Conservation (phyloP, 495 filamentous ascomycete species). For the Neurospora sp. region DNA sequence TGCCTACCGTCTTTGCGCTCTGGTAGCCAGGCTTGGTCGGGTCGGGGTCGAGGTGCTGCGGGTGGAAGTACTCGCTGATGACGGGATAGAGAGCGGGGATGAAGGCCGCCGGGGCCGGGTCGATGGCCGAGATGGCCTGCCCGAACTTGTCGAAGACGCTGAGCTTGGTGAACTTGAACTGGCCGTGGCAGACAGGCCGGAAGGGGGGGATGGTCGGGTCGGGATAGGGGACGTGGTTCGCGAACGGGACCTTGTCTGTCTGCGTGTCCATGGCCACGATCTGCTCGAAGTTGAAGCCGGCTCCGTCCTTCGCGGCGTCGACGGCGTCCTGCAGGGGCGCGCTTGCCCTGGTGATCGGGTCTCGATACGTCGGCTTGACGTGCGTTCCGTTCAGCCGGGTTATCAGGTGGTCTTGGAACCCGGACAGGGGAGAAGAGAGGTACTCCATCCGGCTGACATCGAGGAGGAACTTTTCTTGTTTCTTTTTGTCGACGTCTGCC, state of each 20-base stretch:
- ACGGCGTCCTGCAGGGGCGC: slow-evolving; percentile 11
- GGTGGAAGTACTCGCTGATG: slow-evolving; percentile 13
- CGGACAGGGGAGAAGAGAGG: slow-evolving; percentile 32
- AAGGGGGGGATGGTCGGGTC: slow-evolving; percentile 13
- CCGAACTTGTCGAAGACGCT: slow-evolving; percentile 47
- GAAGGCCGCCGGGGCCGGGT: slow-evolving; percentile 15
- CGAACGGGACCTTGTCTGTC: slow-evolving; percentile 25
- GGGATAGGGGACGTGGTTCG: not conserved
- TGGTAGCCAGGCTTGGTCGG: not conserved
- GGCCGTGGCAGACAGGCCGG: slow-evolving; percentile 39
- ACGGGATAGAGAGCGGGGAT: slow-evolving; percentile 23
- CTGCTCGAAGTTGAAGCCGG: slow-evolving; percentile 2
- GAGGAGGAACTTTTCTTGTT: too few species aligned
- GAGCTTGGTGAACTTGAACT: slow-evolving; percentile 41
- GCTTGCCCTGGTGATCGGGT: not conserved
- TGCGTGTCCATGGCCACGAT: slow-evolving; percentile 13
- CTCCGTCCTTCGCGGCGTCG: not conserved
- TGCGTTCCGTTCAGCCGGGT: slow-evolving; percentile 36
- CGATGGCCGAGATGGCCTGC: slow-evolving; percentile 30
- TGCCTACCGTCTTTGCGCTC: too few species aligned
- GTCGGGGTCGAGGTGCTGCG: not conserved
- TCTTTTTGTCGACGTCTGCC: too few species aligned
- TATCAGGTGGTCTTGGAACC: slow-evolving; percentile 31
- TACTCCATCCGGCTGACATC: slow-evolving; percentile 13
- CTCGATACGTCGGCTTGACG: slow-evolving; percentile 28